Evolutionary conservation across 179 eudicot genomes (phyloP), one percentile per base, ranked within the genome.

Genomic region (Drosera spatulata): DNA sequence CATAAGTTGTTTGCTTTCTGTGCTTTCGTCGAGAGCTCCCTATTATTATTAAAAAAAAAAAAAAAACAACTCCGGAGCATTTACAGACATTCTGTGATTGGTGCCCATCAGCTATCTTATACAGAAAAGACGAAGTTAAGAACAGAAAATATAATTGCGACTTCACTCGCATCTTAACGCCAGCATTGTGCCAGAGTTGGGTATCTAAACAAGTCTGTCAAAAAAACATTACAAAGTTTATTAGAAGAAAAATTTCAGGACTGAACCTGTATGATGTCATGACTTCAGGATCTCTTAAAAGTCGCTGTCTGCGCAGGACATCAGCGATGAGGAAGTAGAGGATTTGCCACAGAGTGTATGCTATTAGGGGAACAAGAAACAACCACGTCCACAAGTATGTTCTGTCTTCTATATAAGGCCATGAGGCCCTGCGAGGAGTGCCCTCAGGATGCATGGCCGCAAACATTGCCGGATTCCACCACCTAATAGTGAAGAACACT

Each of bases 11-110:
- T 86, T 49, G 99, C 94, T 57, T 90, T 93, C 53, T 85, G 85
- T 50, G 99, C 99, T 74, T 89, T 93, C 71, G 86, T 93, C 3
- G 99, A 93, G 38, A 93, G 97, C 72, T 87, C 99, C 88, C 99
- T 93, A 39, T 56, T 54, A 52, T n/a, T n/a, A n/a, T n/a, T n/a
- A n/a, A n/a, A n/a, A n/a, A n/a, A n/a, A n/a, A n/a, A n/a, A n/a
- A n/a, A n/a, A n/a, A n/a, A n/a, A n/a, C n/a, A n/a, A n/a, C n/a
- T n/a, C n/a, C n/a, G n/a, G n/a, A n/a, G n/a, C n/a, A n/a, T n/a
- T n/a, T n/a, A n/a, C n/a, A n/a, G n/a, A n/a, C n/a, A n/a, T n/a
- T n/a, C n/a, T n/a, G n/a, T n/a, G n/a, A n/a, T n/a, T n/a, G n/a
- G n/a, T n/a, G n/a, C 33, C 38, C 44, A 22, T 22, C n/a, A n/a